Percentiles rank a stretch among this genome's conserved stretches.
Evolutionary conservation across 2,329 filamentous ascomycete genomes (phyloP).

Genomic region (Cladorrhinum sp.): DNA sequence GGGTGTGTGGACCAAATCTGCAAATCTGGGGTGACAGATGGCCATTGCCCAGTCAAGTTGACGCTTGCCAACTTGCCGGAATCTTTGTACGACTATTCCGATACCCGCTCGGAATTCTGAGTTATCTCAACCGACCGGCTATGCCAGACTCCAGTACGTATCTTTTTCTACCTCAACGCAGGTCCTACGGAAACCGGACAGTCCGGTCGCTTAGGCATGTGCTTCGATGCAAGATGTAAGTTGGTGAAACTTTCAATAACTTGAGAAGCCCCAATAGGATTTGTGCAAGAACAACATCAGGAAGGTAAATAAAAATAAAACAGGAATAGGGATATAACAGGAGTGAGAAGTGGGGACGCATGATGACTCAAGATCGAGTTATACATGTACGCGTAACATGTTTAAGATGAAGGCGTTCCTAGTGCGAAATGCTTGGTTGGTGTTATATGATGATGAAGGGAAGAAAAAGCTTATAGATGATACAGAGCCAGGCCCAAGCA

Average conservation of each 20-base stretch:
- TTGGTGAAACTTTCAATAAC: conserved; percentile 3
- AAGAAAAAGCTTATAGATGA: conserved; percentile 4
- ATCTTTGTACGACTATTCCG: conserved; percentile 22
- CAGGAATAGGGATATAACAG: not conserved
- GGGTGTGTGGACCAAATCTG: conserved; percentile 10
- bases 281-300: not conserved
- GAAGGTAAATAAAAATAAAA: conserved; percentile 13
- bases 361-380: conserved; percentile 3
- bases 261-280: conserved; percentile 1
- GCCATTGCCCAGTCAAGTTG: not conserved
- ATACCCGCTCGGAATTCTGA: conserved; percentile 18
- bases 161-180: not conserved
- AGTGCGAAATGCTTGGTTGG: conserved; percentile 4
- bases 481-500: conserved; percentile 8
- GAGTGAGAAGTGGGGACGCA: not conserved
- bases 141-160: not conserved
- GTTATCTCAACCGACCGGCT: conserved; percentile 15
- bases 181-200: conserved; percentile 11
- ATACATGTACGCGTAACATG: not conserved
- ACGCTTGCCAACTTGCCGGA: conserved; percentile 12
- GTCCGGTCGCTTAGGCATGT: conserved; percentile 3
- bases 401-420: conserved; percentile 8
- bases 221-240: conserved; percentile 3
- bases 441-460: conserved; percentile 6
- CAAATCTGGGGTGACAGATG: conserved; percentile 9